phyloP scores from a whole-genome alignment of 345 rosid species.

The Eucalyptus pauciflora region DNA sequence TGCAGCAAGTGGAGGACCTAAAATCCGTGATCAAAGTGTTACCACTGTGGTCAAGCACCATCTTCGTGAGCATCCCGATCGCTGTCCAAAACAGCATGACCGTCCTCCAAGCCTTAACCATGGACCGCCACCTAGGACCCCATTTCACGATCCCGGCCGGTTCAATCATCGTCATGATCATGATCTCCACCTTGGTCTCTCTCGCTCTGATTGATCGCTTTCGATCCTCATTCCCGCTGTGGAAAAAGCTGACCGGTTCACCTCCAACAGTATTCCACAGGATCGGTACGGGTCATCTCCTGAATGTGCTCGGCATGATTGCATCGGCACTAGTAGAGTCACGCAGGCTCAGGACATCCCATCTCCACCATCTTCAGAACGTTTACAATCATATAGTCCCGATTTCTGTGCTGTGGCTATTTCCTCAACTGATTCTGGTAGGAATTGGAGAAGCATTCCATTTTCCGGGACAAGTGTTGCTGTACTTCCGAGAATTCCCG shows the following conservation, averaged over 20 bases:
- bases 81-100: conserved; percentile 12
- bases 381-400: neutral
- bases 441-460: conserved; percentile 46
- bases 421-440: conserved; percentile 22
- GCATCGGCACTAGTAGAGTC: conserved; percentile 28
- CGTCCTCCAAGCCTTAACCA: conserved; percentile 38
- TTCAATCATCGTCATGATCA: conserved; percentile 13
- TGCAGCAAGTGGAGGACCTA: conserved; percentile 56
- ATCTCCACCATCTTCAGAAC: neutral
- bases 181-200: conserved; percentile 5
- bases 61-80: conserved; percentile 17
- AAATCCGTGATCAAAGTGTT: conserved; percentile 28
- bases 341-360: conserved; percentile 14
- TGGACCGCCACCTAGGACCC: conserved; percentile 26
- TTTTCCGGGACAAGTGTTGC: conserved; percentile 19
- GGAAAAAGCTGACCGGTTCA: conserved; percentile 13
- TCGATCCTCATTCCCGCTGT: conserved; percentile 2
- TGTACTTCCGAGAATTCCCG: conserved; percentile 41
- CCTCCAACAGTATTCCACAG: conserved; percentile 15
- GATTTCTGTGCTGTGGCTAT: conserved; percentile 33
- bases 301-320: conserved; percentile 15
- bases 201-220: conserved; percentile 16
- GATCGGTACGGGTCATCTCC: conserved; percentile 34
- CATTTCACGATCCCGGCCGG: conserved; percentile 38
- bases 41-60: conserved; percentile 19